Evolutionary conservation across 495 filamentous ascomycete species (phyloP).

Genomic region (Cenococcum geophilum): DNA sequence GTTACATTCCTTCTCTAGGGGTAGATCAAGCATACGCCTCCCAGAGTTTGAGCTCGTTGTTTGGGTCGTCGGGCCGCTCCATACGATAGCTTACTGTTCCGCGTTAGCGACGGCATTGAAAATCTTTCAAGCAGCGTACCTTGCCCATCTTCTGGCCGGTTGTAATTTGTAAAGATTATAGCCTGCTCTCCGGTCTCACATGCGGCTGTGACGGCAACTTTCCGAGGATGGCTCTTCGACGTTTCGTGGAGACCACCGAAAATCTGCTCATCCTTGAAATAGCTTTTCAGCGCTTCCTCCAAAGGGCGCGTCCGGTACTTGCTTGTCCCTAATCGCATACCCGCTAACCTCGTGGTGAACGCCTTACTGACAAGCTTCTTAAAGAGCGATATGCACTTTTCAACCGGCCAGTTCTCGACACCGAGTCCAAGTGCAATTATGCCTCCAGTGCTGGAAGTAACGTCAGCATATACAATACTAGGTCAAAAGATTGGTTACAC

Average conservation of each 20-base stretch:
- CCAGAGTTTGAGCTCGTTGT: constrained; percentile 41
- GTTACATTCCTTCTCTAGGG: no score
- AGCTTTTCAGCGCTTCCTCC: constrained; percentile 33
- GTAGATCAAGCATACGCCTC: constrained; percentile 31
- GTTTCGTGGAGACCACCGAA: constrained; percentile 40
- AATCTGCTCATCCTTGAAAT: constrained; percentile 36
- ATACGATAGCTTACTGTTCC: constrained; percentile 35
- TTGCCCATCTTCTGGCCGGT: constrained; percentile 22
- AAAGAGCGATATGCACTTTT: constrained; percentile 40
- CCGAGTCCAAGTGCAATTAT: constrained; percentile 52
- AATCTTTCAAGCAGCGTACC: not conserved
- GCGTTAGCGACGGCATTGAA: not conserved
- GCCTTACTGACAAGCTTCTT: constrained; percentile 39
- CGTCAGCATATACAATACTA: not conserved
- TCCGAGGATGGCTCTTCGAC: constrained; percentile 26
- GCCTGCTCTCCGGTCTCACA: constrained; percentile 32
- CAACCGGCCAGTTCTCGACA: constrained; percentile 43
- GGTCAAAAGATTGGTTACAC: no score
- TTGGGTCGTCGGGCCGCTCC: constrained; percentile 38
- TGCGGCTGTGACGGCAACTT: constrained; percentile 45
- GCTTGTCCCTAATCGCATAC: constrained; percentile 31
- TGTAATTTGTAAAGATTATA: constrained; percentile 47
- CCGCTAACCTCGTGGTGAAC: constrained; percentile 37
- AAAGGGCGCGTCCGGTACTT: constrained; percentile 43
- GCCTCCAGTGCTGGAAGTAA: constrained; percentile 44